These are phyloP conservation scores for Boletus rubescentipes DNA, from an alignment of 768 basidiomycete genomes.

Conservation along the genomic window DNA sequence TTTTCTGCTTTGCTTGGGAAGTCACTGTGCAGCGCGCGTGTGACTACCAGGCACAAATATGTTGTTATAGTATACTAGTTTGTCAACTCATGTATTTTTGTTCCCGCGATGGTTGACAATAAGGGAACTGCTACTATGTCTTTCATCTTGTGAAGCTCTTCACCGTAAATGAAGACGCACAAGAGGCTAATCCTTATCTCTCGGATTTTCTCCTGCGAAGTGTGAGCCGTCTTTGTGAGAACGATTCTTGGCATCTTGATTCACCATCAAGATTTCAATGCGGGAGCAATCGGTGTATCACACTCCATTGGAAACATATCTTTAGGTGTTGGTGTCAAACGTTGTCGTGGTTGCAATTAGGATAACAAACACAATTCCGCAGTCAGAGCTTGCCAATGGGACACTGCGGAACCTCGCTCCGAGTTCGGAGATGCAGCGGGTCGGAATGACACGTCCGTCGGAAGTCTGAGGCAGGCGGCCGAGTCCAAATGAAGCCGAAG, in stretches of 20 bases:
- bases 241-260: neutral
- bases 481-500: no score
- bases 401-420: no score
- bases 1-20: neutral
- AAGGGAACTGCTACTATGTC: neutral
- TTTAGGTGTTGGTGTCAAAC: neutral
- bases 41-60: neutral
- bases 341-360: no score
- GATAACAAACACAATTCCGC: neutral
- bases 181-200: no score
- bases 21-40: neutral
- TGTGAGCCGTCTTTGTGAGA: neutral
- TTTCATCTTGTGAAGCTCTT: no score
- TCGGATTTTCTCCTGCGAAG: neutral
- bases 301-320: neutral
- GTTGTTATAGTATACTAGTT: neutral
- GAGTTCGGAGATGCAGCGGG: no score
- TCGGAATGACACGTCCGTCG: no score
- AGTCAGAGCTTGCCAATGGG: no score
- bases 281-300: neutral
- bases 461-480: no score
- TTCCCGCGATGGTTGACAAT: neutral
- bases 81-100: neutral
- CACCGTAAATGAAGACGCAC: neutral
- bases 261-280: neutral